Conservation (phyloP, 2,329 filamentous ascomycete genomes). For the Orbilia brochopaga region DNA sequence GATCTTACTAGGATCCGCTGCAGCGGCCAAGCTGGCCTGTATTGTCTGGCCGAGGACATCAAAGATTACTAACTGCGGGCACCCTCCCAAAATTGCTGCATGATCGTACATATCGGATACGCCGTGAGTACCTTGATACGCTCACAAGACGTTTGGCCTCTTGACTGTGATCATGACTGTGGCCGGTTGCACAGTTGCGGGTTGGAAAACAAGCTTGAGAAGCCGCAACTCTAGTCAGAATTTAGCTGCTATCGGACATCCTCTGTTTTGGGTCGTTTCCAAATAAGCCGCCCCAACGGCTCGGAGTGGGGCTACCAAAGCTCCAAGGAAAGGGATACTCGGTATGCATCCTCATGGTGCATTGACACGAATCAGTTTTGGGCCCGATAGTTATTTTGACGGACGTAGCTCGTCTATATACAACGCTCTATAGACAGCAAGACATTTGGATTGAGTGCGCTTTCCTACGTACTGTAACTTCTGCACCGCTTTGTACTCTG, state of each 20-base stretch:
- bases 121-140: slow-evolving; percentile 23
- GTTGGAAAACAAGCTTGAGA: slow-evolving; percentile 15
- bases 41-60: slow-evolving; percentile 40
- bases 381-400: too few species aligned
- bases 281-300: slow-evolving; percentile 48
- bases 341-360: slow-evolving; percentile 12
- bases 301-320: slow-evolving; percentile 40
- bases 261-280: slow-evolving; percentile 48
- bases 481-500: neutral
- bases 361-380: too few species aligned
- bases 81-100: neutral
- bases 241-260: slow-evolving; percentile 31
- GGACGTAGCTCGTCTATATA: too few species aligned
- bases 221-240: slow-evolving; percentile 43
- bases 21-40: slow-evolving; percentile 26
- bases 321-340: slow-evolving; percentile 46
- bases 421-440: too few species aligned
- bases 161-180: slow-evolving; percentile 16
- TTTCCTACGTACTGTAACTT: slow-evolving; percentile 5
- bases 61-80: slow-evolving; percentile 47
- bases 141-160: slow-evolving; percentile 8
- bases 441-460: too few species aligned
- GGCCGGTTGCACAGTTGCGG: slow-evolving; percentile 21
- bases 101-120: slow-evolving; percentile 4
- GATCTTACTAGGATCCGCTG: slow-evolving; percentile 46